Evolutionary conservation across 371 early-diverging fungal genomes (phyloP), one percentile per base, ranked within the genome.

Genomic region (Mortierella sp.): DNA sequence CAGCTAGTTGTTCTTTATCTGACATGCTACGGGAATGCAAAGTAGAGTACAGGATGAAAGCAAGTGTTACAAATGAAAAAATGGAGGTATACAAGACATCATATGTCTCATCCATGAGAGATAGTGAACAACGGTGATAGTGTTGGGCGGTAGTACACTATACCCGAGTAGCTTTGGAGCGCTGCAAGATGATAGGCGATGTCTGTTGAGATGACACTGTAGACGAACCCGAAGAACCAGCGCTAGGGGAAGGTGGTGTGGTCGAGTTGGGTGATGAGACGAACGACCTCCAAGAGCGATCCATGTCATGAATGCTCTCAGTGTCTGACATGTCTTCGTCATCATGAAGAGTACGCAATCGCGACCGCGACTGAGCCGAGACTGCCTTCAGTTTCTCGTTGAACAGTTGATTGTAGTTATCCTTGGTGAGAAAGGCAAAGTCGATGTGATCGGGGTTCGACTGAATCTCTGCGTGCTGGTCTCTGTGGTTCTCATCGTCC

Each of bases 291-390:
- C 76, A 74, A 0, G 60, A 46, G 0, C 63, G 59, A 17, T 56
- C 68, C 12, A 63, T 60, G 6, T 67, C 68, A 28, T 60, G 64
- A 21, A 64, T 31, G 17, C 68, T 55, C 59, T 74, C 69, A 61
- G 67, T 74, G 24, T 74, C 76, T 9, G 76, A 74, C 76, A 74
- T 74, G 58, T 74, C 68, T 50, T 74, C 76, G 25, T 60, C 69
- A 1, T 57, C 57, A 14, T 59, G 60, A 13, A 48, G 46, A n/a
- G 41, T 44, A 1, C 56, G 56, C 59, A 54, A 45, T 34, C 59
- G 53, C 10, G 34, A 34, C 10, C 34, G 4, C 7, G 43, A 65
- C 1, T 57, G 44, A 0, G 57, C 72, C 3, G 62, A 46, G 12
- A 72, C 28, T 7, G 71, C 71, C 40, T 55, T 71, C 28, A 64